Base-by-base conservation (phyloP, 352 stramenopile genomes). In the Hyaloperonospora arabidopsidis region DNA sequence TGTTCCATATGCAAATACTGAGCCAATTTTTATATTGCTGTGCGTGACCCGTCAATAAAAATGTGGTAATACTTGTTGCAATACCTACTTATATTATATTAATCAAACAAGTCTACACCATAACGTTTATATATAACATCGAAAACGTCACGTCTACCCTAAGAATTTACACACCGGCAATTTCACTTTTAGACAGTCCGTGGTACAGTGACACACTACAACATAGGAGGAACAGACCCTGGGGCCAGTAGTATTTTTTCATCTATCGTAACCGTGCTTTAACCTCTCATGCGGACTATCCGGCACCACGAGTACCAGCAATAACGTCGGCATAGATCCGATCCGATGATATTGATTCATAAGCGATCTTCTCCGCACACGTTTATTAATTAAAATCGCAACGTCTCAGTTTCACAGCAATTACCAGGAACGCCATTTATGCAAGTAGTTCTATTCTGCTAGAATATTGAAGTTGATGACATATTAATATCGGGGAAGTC, bases 381-480 rank as follows among this genome's bases (percentile, higher is more conserved):
- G 89, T 72, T 98, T 98, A 75, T 99, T 99, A 70, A 99, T 98
- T 57, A 99, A 99, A 3, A 96, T 99, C 11, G 97, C 99, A 1
- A 96, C 97, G 0, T 99, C 95, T 28, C 82, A 2, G 96, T 99
- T 66, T 99, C 98, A 10, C 97, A 96, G 62, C 93, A 97, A 38
- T 96, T 93, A 35, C 96, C 97, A 8, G 97, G 99, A 53, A 96
- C 93, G 40, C 96, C 97, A 59, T 50, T 96, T 80, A 89, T 99
- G 97, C 35, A 99, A 95, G 70, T 99, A 99, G 70, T 99, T 99
- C 72, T 99, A 99, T 70, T 99, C 95, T 39, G 78, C 81, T 0
- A 96, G 97, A 96, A 99, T 99, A 71, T 99, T 96, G 64, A 98
- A 99, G 69, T 99, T 99, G 59, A 99, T 98, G 15, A 99, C 97